These are phyloP conservation scores for Nitzschia palea DNA, from an alignment of 108 stramenopile species.

Conservation along the genomic window DNA sequence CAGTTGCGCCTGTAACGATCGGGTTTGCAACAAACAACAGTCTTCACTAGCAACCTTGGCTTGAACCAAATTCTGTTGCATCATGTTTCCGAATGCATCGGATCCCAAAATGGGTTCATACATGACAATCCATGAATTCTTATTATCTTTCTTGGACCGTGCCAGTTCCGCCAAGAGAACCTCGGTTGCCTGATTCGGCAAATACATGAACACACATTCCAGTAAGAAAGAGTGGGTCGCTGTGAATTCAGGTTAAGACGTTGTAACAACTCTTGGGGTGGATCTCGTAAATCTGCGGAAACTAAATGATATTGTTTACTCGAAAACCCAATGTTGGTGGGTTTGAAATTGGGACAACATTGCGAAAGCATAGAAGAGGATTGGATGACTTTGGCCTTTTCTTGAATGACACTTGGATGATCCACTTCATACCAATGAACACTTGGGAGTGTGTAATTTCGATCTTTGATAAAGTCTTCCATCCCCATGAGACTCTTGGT, in stretches of 20 bases:
- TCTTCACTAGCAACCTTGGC: slow-evolving; percentile 51
- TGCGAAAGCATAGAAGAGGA: slow-evolving; percentile 17
- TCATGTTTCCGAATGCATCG: slow-evolving; percentile 74
- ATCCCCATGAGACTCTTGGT: slow-evolving; percentile 25
- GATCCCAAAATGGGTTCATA: slow-evolving; percentile 74
- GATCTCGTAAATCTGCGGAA: slow-evolving; percentile 55
- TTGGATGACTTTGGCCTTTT: slow-evolving; percentile 52
- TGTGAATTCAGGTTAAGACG: slow-evolving; percentile 40
- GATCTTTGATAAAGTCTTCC: slow-evolving; percentile 15
- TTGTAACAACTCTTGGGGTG: slow-evolving; percentile 46
- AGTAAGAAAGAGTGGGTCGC: slow-evolving; percentile 75
- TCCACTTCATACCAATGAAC: slow-evolving; percentile 88
- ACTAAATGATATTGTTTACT: slow-evolving; percentile 43
- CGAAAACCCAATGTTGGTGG: slow-evolving; percentile 11
- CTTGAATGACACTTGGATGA: slow-evolving; percentile 63
- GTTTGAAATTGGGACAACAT: slow-evolving; percentile 18
- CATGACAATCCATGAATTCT: slow-evolving; percentile 29
- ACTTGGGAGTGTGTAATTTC: background rate
- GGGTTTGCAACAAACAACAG: slow-evolving; percentile 51
- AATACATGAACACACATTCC: slow-evolving; percentile 86
- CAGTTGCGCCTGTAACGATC: slow-evolving; percentile 63
- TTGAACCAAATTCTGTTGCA: slow-evolving; percentile 69
- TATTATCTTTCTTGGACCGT: background rate
- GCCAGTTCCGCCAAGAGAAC: slow-evolving; percentile 32
- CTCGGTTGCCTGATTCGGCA: slow-evolving; percentile 48